Conservation (phyloP, 176 grass and related monocot genomes). For the Canna indica region DNA sequence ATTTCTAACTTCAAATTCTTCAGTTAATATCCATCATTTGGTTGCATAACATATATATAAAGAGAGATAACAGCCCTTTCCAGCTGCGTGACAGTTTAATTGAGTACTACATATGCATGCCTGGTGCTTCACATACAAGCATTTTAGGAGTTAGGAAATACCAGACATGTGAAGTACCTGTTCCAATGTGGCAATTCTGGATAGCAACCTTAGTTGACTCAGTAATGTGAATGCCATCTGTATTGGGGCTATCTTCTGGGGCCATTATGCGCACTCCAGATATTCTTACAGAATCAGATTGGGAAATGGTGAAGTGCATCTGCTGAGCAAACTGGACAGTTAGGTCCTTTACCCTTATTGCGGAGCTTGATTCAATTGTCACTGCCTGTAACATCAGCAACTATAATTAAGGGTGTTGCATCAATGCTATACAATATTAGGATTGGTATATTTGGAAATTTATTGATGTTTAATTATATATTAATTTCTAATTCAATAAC, state of each 20-base stretch:
- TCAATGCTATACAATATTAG: not conserved
- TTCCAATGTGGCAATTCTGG: slow-evolving; percentile 57
- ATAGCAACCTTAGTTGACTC: slow-evolving; percentile 59
- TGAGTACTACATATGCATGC: not conserved
- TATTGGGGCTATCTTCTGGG: slow-evolving; percentile 84
- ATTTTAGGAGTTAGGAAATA: not conserved
- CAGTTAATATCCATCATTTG: too few relatives aligned
- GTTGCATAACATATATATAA: too few relatives aligned
- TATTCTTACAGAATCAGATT: slow-evolving; percentile 40
- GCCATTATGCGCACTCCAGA: slow-evolving; percentile 37
- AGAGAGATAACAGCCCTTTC: too few relatives aligned
- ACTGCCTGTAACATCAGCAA: slow-evolving; percentile 33
- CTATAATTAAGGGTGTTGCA: not conserved
- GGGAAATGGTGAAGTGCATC: slow-evolving; percentile 64
- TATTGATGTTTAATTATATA: too few relatives aligned
- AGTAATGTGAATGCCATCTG: slow-evolving; percentile 83
- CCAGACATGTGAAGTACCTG: slow-evolving; percentile 25
- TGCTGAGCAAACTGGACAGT: slow-evolving; percentile 79
- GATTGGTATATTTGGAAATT: not conserved
- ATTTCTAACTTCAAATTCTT: too few relatives aligned
- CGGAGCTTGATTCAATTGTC: slow-evolving; percentile 54
- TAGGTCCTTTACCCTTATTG: slow-evolving; percentile 39
- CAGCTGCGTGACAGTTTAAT: too few relatives aligned
- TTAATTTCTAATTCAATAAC: too few relatives aligned
- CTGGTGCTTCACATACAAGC: not conserved